Evolutionary conservation across 1,284 basidiomycete genomes (phyloP), one percentile per base, ranked within the genome.

Genomic region (Kwoniella shivajii): DNA sequence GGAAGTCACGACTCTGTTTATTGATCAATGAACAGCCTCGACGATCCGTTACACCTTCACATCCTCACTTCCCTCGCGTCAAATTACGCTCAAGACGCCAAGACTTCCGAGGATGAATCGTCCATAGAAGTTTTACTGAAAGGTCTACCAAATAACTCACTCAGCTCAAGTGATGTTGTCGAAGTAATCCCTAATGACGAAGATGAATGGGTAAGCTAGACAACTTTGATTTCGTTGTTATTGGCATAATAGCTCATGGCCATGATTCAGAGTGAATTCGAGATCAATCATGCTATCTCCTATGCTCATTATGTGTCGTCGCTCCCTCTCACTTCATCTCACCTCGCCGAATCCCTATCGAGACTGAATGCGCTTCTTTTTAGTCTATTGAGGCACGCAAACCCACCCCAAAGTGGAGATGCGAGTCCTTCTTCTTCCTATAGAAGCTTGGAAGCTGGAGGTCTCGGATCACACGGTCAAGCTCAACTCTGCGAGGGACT

Each of bases 201-300:
- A 11, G 70, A 75, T 13, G 64, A 55, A 57, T 72, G 70, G 71
- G 68, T 70, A 30, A 41, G 68, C 18, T 14, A n/a, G n/a, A n/a
- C n/a, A n/a, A n/a, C n/a, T 33, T 36, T 24, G 11, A 43, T 26
- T 26, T 43, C 11, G 9, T 30, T 38, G 13, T 43, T 20, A 9
- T 20, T 26, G 41, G 13, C 16, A 11, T 26, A 14, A 20, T 6
- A 43, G 41, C 41, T 43, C 14, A 43, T 13, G 10, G n/a, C n/a
- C 9, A 43, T 11, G 16, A 7, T 37, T 29, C 45, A 74, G 74
- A 65, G 56, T 50, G 71, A 74, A 42, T 71, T 69, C 42, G 71
- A 75, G 50, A 59, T 73, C 58, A 76, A 78, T 61, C 72, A 74
- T 53, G 73, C 71, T 24, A 72, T 76, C 61, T 75, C 75, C 6